Evolutionary conservation across 805 yeast genomes (phyloP), one percentile per base, ranked within the genome.

Genomic region (Kodamaea fukazawae): DNA sequence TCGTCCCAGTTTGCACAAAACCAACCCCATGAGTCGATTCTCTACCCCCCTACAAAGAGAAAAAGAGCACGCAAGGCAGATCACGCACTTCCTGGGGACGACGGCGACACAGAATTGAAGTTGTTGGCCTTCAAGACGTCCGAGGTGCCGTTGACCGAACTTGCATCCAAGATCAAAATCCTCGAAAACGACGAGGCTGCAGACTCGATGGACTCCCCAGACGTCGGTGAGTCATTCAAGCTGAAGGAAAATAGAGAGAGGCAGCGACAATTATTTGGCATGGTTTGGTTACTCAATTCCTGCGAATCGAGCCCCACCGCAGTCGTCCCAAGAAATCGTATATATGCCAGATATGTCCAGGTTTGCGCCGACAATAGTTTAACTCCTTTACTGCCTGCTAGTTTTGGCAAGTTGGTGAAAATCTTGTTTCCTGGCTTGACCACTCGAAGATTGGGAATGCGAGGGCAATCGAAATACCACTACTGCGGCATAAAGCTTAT

Each of bases 381-480:
- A 29, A 73, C 75, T 40, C 79, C 96, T 1, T 62, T 85, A 40
- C 76, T 83, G 27, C 89, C 87, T 20, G 91, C 95, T 1, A 78
- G 86, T 2, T 76, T 87, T 53, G 96, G 95, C 3, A 50, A 52
- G 23, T 44, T 50, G 31, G 86, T 86, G 13, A 70, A 81, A 42
- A 65, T 81, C 4, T 60, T 78, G 4, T 83, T 75, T 50, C 93
- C 95, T 0, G 67, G 69, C 40, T 66, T 86, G 45, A 78, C 80
- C 22, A 84, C 93, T 0, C 73, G 95, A 47, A 71, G 96, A 39
- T 66, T 88, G 38, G 96, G 96, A 2, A 78, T 81, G 58, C 70
- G 95, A 36, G 90, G 90, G 2, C 84, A 82, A 53, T 80, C 91
- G 14, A 83, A 83, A 55, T 89, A 89, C 60, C 95, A 87, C 57